Percentiles rank a stretch among this genome's conserved stretches.
Conservation (phyloP, 2,329 filamentous ascomycete genomes). For the Didymosphaeria variabile region DNA sequence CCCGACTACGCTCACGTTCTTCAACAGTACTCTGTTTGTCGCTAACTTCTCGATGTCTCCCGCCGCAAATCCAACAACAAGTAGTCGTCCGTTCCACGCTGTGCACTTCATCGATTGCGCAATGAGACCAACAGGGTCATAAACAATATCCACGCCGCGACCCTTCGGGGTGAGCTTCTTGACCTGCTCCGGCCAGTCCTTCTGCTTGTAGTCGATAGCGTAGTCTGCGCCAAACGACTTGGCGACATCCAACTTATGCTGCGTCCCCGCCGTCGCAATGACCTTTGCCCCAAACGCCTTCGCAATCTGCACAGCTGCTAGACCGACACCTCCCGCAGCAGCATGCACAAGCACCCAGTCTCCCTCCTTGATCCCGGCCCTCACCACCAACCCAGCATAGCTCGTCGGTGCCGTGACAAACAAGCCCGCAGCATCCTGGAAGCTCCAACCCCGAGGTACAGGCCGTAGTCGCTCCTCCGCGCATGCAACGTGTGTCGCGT, state of each 20-base stretch:
- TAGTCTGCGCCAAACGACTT: conserved; percentile 85
- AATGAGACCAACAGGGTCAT: conserved; percentile 91
- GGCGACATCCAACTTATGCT: conserved; percentile 82
- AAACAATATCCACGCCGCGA: conserved; percentile 87
- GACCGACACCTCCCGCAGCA: conserved; percentile 88
- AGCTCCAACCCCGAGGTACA: conserved; percentile 83
- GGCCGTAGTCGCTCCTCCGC: conserved; percentile 73
- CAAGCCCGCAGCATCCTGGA: conserved; percentile 83
- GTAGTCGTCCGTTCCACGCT: conserved; percentile 88
- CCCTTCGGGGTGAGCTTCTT: conserved; percentile 79
- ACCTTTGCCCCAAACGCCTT: conserved; percentile 92
- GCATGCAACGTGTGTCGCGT: conserved; percentile 77
- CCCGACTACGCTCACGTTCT: conserved; percentile 91
- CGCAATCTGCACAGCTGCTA: conserved; percentile 91
- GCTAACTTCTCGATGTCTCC: conserved; percentile 90
- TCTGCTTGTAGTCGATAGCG: conserved; percentile 76
- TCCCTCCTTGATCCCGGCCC: conserved; percentile 76
- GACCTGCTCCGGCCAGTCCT: conserved; percentile 72
- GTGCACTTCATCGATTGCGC: conserved; percentile 89
- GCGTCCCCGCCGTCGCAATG: conserved; percentile 87
- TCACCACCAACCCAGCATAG: conserved; percentile 81
- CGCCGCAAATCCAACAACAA: conserved; percentile 89
- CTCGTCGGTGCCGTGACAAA: conserved; percentile 93
- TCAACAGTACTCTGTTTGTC: conserved; percentile 89
- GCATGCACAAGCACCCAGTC: conserved; percentile 93